Evolutionary conservation across 2,329 filamentous ascomycete genomes (phyloP), one percentile per base, ranked within the genome.

Genomic region (Aureobasidium melanogenum): DNA sequence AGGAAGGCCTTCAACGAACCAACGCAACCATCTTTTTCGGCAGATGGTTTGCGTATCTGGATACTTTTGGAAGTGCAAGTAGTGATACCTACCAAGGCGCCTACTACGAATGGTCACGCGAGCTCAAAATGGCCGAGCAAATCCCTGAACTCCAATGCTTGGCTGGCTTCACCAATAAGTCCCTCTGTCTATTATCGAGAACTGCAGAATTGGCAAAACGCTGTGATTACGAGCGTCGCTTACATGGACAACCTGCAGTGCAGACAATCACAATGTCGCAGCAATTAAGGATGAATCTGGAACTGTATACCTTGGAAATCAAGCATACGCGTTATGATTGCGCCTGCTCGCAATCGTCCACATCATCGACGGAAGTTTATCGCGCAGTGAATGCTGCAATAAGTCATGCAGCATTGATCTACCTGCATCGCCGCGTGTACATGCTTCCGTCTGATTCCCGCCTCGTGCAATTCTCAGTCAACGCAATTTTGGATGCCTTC

Each of bases 11-110:
- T 84, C 5, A 84, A 88, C 9, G 80, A 80, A 17, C 66, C 68
- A 78, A 83, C 69, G 79, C 89, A 58, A 81, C 86, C 56, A 86
- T 87, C 58, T 94, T 95, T 69, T 80, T 94, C 12, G 86, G 84
- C 66, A 84, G 88, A 62, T 95, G 90, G 90, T 88, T 94, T 65
- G 87, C 87, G 1, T 94, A 94, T 72, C 80, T 95, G 24, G 89
- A 94, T 68, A 85, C 93, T 1, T 77, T 94, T 60, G 90, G 89
- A 28, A 86, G 84, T 44, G 77, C 94, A 26, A 86, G 77, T 60
- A 88, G 88, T n/a, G 77, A 62, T n/a, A 51, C 51, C 6, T 62
- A 62, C 28, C 43, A 56, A 36, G 60, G 60, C 14, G 43, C 48
- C 9, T 50, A 43, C 6, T 47, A 62, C 15, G 60, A 48, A 3